Evolutionary conservation across 495 filamentous ascomycete genomes (phyloP).

Genomic region (Glutinoglossum americanum): DNA sequence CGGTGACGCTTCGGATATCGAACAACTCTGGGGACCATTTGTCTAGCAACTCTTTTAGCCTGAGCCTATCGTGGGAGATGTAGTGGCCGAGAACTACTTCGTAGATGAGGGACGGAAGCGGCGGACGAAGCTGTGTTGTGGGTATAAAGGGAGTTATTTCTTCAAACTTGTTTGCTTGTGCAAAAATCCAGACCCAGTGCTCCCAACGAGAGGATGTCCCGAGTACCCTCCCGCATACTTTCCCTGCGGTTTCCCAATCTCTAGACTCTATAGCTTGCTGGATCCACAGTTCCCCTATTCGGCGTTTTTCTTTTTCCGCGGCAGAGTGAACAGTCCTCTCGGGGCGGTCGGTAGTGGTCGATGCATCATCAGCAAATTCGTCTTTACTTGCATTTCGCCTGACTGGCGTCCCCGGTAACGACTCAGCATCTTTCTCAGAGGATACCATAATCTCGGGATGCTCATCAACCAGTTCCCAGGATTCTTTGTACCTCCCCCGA

Average conservation of each 20-base stretch:
- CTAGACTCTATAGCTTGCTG: slow-evolving; percentile 51
- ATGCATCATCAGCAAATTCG: slow-evolving; percentile 56
- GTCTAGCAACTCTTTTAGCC: slow-evolving; percentile 59
- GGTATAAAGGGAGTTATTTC: slow-evolving; percentile 78
- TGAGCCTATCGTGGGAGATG: slow-evolving; percentile 41
- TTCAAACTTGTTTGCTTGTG: slow-evolving; percentile 60
- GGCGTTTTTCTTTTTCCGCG: slow-evolving; percentile 72
- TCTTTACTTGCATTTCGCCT: slow-evolving; percentile 34
- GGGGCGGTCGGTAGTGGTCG: slow-evolving; percentile 33
- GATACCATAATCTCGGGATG: slow-evolving; percentile 50
- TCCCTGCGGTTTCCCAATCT: slow-evolving; percentile 58
- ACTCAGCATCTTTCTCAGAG: slow-evolving; percentile 16
- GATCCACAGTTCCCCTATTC: slow-evolving; percentile 83
- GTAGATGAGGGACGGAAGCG: slow-evolving; percentile 64
- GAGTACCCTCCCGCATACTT: slow-evolving; percentile 59
- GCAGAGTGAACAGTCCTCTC: slow-evolving; percentile 25
- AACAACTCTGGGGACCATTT: slow-evolving; percentile 73
- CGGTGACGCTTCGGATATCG: slow-evolving; percentile 43
- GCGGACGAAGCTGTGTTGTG: slow-evolving; percentile 45
- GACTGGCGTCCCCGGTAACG: slow-evolving; percentile 26
- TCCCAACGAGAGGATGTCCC: slow-evolving; percentile 70
- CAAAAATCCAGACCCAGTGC: slow-evolving; percentile 81
- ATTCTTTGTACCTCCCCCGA: slow-evolving; percentile 54
- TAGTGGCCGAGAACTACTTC: slow-evolving; percentile 76
- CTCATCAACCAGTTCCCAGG: slow-evolving; percentile 71